Evolutionary conservation across 257 asterid genomes (phyloP).

Genomic region (Solanum arcanum): DNA sequence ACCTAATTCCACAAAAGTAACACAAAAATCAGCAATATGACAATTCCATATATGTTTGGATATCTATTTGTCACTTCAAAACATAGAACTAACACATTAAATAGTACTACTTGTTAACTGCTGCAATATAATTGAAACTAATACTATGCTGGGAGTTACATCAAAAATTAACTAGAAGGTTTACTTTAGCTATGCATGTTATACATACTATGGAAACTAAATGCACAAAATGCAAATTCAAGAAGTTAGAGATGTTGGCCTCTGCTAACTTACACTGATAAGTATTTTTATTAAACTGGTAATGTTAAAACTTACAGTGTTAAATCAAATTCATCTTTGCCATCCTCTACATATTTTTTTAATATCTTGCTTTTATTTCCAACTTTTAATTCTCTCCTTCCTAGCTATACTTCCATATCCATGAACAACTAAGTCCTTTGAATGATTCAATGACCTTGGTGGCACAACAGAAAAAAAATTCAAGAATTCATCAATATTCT

Average conservation of each 20-base stretch:
- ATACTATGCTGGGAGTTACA: background rate
- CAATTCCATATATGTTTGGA: background rate
- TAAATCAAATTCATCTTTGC: background rate
- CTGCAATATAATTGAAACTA: background rate
- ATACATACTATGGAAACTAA: too few species aligned
- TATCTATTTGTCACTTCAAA: too few species aligned
- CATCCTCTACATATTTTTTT: background rate
- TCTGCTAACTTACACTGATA: too few species aligned
- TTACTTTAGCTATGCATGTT: background rate
- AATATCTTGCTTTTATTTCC: conserved; percentile 9
- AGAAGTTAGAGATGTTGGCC: too few species aligned
- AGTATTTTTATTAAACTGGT: too few species aligned
- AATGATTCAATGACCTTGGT: conserved; percentile 14
- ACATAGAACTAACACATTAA: background rate
- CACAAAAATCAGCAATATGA: background rate
- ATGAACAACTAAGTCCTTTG: conserved; percentile 12
- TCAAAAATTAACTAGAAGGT: background rate
- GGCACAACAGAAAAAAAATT: background rate
- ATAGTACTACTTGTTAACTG: background rate
- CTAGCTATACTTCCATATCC: conserved; percentile 20
- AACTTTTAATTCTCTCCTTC: conserved; percentile 15
- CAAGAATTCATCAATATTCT: background rate
- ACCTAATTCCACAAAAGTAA: background rate
- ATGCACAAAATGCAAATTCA: background rate
- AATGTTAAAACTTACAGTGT: conserved; percentile 3